Conservation (phyloP, 768 basidiomycete genomes). For the Solioccasus polychromus region DNA sequence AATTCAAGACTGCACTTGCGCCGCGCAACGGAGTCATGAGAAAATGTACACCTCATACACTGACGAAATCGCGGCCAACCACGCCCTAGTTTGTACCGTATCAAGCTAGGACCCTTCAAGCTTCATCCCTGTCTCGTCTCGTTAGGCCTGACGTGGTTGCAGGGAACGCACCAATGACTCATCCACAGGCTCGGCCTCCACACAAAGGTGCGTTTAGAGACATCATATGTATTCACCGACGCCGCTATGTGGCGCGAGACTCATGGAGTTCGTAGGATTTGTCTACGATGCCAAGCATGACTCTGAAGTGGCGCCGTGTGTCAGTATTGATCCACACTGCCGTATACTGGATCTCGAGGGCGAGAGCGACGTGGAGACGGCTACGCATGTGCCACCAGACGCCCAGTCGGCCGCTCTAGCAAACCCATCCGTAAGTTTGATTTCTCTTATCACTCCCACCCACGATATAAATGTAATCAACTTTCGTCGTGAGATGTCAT, state of each 20-base stretch:
- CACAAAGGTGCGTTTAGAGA: slow-evolving; percentile 10
- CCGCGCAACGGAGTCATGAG: too few relatives aligned
- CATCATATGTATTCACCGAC: background rate
- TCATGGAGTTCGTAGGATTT: slow-evolving; percentile 9
- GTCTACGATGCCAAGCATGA: slow-evolving; percentile 11
- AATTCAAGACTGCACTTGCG: too few relatives aligned
- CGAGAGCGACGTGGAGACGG: slow-evolving; percentile 14
- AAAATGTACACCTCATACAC: too few relatives aligned
- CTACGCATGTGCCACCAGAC: background rate
- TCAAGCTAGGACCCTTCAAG: background rate
- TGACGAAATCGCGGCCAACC: too few relatives aligned
- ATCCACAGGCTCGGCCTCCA: slow-evolving; percentile 5
- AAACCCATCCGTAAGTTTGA: slow-evolving; percentile 16
- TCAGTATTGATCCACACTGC: background rate
- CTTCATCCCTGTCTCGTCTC: background rate
- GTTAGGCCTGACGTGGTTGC: background rate
- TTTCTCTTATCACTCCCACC: background rate
- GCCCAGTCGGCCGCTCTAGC: background rate
- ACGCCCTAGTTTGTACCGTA: too few relatives aligned
- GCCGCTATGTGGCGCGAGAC: background rate
- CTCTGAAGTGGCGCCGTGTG: background rate
- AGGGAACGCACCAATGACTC: slow-evolving; percentile 6
- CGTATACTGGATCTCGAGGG: slow-evolving; percentile 6
- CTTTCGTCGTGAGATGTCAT: background rate
- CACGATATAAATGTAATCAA: too few relatives aligned